phyloP scores from a whole-genome alignment of 2,329 filamentous ascomycete species.

The Aspergillus niger region DNA sequence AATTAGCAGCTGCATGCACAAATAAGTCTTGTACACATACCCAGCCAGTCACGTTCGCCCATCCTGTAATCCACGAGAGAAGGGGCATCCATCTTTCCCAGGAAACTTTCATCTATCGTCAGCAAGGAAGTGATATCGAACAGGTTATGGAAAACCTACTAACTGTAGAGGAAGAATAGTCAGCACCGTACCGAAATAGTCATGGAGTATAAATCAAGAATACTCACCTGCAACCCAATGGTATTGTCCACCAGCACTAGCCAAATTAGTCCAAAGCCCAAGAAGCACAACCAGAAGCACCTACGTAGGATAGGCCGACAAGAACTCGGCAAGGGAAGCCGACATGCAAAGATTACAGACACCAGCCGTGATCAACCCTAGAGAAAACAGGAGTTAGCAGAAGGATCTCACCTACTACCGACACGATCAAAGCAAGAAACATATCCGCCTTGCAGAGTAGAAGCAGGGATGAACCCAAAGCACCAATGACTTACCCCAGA shows the following conservation, averaged over 20 bases:
- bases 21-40: slow-evolving; percentile 39
- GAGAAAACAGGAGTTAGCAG: neutral
- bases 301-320: slow-evolving; percentile 62
- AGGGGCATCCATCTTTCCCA: slow-evolving; percentile 63
- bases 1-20: slow-evolving; percentile 20
- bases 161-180: slow-evolving; percentile 19
- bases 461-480: neutral
- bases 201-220: neutral
- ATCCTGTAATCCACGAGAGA: slow-evolving; percentile 70
- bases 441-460: neutral
- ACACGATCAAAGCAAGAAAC: neutral
- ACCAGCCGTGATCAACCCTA: slow-evolving; percentile 58
- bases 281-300: slow-evolving; percentile 11
- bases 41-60: slow-evolving; percentile 71
- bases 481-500: slow-evolving; percentile 64
- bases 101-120: slow-evolving; percentile 45
- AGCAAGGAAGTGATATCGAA: neutral
- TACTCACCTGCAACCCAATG: slow-evolving; percentile 66
- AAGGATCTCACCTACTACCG: neutral
- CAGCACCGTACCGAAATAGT: neutral
- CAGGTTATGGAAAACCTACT: slow-evolving; percentile 38
- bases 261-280: slow-evolving; percentile 15
- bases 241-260: slow-evolving; percentile 63
- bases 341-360: slow-evolving; percentile 71
- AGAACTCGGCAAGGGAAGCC: slow-evolving; percentile 69